Evolutionary conservation across 176 grass and related monocot species (phyloP).

Genomic region (Avena sativa): DNA sequence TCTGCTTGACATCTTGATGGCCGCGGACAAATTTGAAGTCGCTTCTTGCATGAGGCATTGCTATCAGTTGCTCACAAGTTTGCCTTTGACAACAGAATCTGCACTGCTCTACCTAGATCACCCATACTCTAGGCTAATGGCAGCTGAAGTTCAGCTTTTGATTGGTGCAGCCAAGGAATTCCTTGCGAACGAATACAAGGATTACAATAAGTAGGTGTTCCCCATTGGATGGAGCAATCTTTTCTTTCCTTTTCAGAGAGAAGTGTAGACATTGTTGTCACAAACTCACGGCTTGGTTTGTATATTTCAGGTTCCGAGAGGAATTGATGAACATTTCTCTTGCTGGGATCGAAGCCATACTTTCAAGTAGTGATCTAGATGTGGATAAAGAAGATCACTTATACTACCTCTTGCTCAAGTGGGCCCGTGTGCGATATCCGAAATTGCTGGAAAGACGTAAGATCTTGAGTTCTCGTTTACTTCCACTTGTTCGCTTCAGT

Average conservation of each 20-base stretch:
- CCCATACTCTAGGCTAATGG: constrained; percentile 40
- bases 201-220: too few relatives aligned
- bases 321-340: neutral
- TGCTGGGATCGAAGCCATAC: neutral
- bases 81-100: constrained; percentile 80
- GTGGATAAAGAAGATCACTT: neutral
- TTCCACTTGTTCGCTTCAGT: too few relatives aligned
- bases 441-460: too few relatives aligned
- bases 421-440: too few relatives aligned
- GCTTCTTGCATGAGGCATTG: constrained; percentile 94
- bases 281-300: neutral
- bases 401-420: too few relatives aligned
- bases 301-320: constrained; percentile 34
- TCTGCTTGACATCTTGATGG: constrained; percentile 84
- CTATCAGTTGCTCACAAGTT: constrained; percentile 81
- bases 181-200: too few relatives aligned
- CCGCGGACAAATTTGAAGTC: constrained; percentile 95
- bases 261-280: too few relatives aligned
- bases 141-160: too few relatives aligned
- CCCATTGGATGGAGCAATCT: too few relatives aligned
- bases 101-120: constrained; percentile 91
- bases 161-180: too few relatives aligned
- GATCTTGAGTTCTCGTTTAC: too few relatives aligned
- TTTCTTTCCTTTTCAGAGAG: too few relatives aligned
- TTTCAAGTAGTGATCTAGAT: neutral